Evolutionary conservation across 192 early-diverging fungal species (phyloP).

Genomic region (Mortierella antarctica): DNA sequence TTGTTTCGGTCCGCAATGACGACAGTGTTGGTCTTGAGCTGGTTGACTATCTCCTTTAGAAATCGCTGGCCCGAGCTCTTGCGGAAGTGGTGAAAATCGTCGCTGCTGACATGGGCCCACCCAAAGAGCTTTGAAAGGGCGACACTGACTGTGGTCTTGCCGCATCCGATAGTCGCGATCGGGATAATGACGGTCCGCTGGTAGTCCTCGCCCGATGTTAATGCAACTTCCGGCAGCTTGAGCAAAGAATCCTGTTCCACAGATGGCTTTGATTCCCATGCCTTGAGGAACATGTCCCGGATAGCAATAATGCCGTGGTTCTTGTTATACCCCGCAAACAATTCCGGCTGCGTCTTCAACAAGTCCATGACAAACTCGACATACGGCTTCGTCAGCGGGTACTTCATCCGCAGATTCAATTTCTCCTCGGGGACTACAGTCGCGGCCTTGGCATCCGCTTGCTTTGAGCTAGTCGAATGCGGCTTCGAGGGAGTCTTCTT

Average conservation of each 20-base stretch:
- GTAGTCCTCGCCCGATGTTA: conserved; percentile 21
- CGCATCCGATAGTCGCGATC: conserved; percentile 83
- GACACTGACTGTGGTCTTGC: conserved; percentile 73
- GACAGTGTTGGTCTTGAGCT: conserved; percentile 64
- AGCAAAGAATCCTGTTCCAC: conserved; percentile 17
- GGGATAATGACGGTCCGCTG: conserved; percentile 71
- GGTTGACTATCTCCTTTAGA: conserved; percentile 63
- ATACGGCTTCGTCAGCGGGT: conserved; percentile 76
- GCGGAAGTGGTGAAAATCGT: conserved; percentile 67
- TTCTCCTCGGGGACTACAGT: neutral
- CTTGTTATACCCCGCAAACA: conserved; percentile 73
- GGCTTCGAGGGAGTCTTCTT: neutral
- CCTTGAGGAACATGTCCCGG: conserved; percentile 80
- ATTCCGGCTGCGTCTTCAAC: conserved; percentile 66
- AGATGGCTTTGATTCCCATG: conserved; percentile 56
- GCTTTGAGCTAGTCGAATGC: neutral
- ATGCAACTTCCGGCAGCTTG: neutral
- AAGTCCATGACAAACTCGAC: conserved; percentile 77
- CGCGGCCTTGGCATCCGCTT: neutral
- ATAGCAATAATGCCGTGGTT: conserved; percentile 86
- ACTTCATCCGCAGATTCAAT: conserved; percentile 52
- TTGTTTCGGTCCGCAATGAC: conserved; percentile 80
- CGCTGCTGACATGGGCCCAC: conserved; percentile 86
- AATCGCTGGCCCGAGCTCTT: conserved; percentile 71
- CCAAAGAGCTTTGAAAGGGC: conserved; percentile 69